Evolutionary conservation across 2,329 filamentous ascomycete genomes (phyloP), one percentile per base, ranked within the genome.

Genomic region (Neurospora crassa): DNA sequence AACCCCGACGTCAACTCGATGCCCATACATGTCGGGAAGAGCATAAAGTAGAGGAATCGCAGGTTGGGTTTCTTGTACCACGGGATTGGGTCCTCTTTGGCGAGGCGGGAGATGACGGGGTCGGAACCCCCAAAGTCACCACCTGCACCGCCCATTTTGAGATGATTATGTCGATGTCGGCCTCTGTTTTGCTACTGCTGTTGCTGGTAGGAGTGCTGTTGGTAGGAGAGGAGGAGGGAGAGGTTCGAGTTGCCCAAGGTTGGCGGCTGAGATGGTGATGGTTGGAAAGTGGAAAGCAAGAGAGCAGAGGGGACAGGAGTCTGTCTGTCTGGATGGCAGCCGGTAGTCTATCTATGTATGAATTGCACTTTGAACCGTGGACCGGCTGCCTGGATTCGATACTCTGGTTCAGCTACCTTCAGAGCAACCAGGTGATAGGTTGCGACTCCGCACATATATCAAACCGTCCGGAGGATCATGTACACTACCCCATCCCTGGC

Each of bases 61-160:
- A 90, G 79, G 74, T 90, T 89, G 0, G 84, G 86, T 78, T 90
- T 90, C 76, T 82, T 83, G 80, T 84, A 89, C 86, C 86, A 89
- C 71, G 79, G 79, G 41, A 80, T 78, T 74, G 78, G 82, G 74
- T 83, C 82, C 75, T 82, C 80, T 72, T 79, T 76, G 69, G 75
- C 79, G 70, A 82, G 77, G 63, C 79, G 79, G 29, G 79, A 79
- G 73, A 82, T 67, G 74, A 82, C 79, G 69, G 80, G 80, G 72
- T 82, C 80, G 59, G 80, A 75, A 18, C 43, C 20, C 7, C 53
- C 24, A 11, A 63, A 29, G 53, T 63, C 53, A n/a, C 20, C 53
- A 11, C 53, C 53, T 63, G 53, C 53, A 18, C 53, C 53, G 34
- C 53, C 53, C 53, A 63, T 63, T 16, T 63, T 63, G 53, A 12